Evolutionary conservation across 495 filamentous ascomycete genomes (phyloP).

Genomic region (Penicillium coprophilum): DNA sequence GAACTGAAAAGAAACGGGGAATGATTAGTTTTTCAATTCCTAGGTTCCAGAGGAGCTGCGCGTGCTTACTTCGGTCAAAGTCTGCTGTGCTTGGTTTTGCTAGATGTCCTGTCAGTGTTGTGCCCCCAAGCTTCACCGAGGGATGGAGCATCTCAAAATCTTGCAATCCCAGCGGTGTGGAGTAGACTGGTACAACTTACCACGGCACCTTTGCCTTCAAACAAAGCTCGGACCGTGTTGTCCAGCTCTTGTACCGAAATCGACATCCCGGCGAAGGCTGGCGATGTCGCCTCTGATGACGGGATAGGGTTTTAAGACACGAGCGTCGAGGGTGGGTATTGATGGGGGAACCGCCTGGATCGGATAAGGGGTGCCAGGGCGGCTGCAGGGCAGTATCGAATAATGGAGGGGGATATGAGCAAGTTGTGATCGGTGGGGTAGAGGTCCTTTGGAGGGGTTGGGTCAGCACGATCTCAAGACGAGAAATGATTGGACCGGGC

Average conservation of each 20-base stretch:
- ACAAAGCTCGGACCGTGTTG: slow-evolving; percentile 92
- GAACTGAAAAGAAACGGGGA: slow-evolving; percentile 59
- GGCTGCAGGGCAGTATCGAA: slow-evolving; percentile 14
- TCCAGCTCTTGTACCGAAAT: slow-evolving; percentile 88
- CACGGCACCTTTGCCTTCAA: slow-evolving; percentile 89
- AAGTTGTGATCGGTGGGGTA: slow-evolving; percentile 27
- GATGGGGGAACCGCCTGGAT: slow-evolving; percentile 8
- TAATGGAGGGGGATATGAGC: slow-evolving; percentile 3
- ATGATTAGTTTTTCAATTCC: slow-evolving; percentile 1
- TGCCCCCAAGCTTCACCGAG: not conserved
- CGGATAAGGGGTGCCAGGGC: slow-evolving; percentile 12
- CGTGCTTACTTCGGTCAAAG: slow-evolving; percentile 82
- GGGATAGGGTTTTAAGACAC: slow-evolving; percentile 22
- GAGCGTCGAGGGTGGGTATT: slow-evolving; percentile 11
- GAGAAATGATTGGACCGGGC: slow-evolving; percentile 14
- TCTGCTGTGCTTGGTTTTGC: slow-evolving; percentile 97
- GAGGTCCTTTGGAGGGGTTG: slow-evolving; percentile 37
- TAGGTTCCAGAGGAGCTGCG: not conserved
- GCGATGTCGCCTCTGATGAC: slow-evolving; percentile 34
- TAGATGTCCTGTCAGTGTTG: slow-evolving; percentile 39
- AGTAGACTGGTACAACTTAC: slow-evolving; percentile 49
- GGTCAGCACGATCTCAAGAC: slow-evolving; percentile 12
- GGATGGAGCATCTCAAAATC: not conserved
- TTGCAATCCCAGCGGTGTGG: not conserved
- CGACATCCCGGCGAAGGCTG: slow-evolving; percentile 54